Conservation (phyloP, 116 monocot genomes). For the Cymodocea nodosa region DNA sequence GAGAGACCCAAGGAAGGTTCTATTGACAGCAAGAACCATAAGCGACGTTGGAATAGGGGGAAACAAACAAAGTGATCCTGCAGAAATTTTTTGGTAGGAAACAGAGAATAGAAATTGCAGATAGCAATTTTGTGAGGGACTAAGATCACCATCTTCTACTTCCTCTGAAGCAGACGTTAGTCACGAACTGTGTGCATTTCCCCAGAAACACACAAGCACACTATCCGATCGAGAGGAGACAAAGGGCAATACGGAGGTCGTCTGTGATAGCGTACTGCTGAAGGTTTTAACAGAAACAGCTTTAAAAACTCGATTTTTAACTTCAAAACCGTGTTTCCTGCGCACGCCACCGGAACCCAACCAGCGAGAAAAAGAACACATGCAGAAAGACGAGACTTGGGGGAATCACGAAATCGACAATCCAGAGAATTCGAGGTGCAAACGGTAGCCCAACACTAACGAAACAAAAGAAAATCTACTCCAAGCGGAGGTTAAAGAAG, state of each 20-base stretch:
- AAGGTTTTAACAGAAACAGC: background rate
- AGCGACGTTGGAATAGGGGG: too few species aligned
- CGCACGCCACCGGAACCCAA: background rate
- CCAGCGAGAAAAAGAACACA: background rate
- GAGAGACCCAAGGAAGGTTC: too few species aligned
- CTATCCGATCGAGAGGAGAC: background rate
- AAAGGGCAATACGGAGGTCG: background rate
- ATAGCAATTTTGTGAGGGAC: too few species aligned
- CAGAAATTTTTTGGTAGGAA: too few species aligned
- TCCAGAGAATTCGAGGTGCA: background rate
- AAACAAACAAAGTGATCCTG: too few species aligned
- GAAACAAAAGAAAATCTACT: background rate
- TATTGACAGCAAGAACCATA: too few species aligned
- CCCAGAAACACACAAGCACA: too few species aligned
- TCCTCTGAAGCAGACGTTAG: too few species aligned
- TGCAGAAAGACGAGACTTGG: background rate
- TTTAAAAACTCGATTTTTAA: background rate
- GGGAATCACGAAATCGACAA: background rate
- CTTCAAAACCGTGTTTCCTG: background rate
- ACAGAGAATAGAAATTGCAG: too few species aligned
- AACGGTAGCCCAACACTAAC: background rate
- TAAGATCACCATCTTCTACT: too few species aligned
- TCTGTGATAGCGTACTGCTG: background rate
- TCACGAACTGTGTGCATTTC: too few species aligned
- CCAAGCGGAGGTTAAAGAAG: background rate